Evolutionary conservation across 495 filamentous ascomycete species (phyloP), one percentile per base, ranked within the genome.

Genomic region (Hypoxylon rickii): DNA sequence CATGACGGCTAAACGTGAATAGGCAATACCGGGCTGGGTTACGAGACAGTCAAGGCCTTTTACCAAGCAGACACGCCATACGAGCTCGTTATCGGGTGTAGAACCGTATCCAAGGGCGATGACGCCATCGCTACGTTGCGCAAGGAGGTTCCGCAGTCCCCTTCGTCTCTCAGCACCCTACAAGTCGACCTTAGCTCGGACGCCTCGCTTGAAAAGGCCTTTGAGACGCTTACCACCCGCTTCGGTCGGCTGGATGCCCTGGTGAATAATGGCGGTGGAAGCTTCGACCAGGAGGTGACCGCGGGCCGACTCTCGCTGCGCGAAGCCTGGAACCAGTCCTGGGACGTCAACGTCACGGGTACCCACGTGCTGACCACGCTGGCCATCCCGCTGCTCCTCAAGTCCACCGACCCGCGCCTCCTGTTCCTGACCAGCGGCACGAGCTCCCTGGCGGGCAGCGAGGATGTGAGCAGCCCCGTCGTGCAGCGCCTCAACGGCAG

Each of bases 131-230:
- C 58, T 3, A 38, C 57, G 0, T 20, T 75, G 2, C 50, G 66
- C 34, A 53, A 62, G n/a, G 72, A 77, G 33, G 65, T 71, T 21
- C 73, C 79, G 0, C 22, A 60, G 0, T 69, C 68, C 0, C 3
- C 51, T 8, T 79, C 70, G 45, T 72, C 57, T 1, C 24, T 81
- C 4, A 61, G 53, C 22, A 31, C 62, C 5, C 12, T 84, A 0
- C 70, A 77, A 34, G 49, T 85, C 7, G 82, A 86, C 61, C 68
- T 86, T 11, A 71, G 70, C 37, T 71, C 74, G 1, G 80, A 84
- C 55, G 69, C 71, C n/a, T 83, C 79, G 11, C 81, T 85, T 43
- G 44, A 74, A 17, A 45, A 47, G 4, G 77, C 74, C 0, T 72
- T 70, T 24, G 47, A 68, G 2, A 44, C 66, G 0, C 63, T 84